Evolutionary conservation across 805 yeast genomes (phyloP).

Genomic region (Saturnispora halmiae): DNA sequence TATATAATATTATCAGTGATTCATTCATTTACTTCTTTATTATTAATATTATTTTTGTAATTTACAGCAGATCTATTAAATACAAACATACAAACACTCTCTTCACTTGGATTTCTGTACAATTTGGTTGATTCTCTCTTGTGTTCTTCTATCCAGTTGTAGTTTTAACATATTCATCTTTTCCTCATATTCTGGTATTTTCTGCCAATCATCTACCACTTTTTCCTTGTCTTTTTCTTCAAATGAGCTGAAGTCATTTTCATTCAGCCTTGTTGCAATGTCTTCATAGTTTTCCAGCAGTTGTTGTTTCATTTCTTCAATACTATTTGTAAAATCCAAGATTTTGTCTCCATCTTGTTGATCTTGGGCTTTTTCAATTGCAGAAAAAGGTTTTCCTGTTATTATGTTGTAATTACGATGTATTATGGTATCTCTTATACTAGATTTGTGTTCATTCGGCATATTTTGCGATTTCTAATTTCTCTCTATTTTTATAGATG

Average conservation of each 20-base stretch:
- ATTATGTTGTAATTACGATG: constrained; percentile 15
- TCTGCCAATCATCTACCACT: constrained; percentile 6
- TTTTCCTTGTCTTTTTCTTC: neutral
- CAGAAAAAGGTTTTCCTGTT: constrained; percentile 13
- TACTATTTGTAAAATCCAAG: neutral
- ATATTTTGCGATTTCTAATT: too few species aligned
- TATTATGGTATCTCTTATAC: constrained; percentile 3
- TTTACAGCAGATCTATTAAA: neutral
- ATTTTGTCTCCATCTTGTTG: neutral
- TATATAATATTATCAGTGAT: too few species aligned
- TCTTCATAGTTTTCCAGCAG: neutral
- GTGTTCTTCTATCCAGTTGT: neutral
- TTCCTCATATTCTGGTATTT: constrained; percentile 1
- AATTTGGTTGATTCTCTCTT: neutral
- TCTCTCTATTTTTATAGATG: too few species aligned
- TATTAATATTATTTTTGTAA: neutral
- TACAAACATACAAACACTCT: too few species aligned
- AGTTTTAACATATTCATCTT: neutral
- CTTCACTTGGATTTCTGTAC: neutral
- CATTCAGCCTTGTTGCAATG: neutral
- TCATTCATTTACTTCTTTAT: neutral
- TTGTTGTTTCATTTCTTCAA: neutral
- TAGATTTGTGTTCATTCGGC: too few species aligned
- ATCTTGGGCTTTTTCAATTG: constrained; percentile 7
- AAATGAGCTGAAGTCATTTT: constrained; percentile 2